Conservation (phyloP, 2,329 filamentous ascomycete species). For the Ceratocystis ficicola region DNA sequence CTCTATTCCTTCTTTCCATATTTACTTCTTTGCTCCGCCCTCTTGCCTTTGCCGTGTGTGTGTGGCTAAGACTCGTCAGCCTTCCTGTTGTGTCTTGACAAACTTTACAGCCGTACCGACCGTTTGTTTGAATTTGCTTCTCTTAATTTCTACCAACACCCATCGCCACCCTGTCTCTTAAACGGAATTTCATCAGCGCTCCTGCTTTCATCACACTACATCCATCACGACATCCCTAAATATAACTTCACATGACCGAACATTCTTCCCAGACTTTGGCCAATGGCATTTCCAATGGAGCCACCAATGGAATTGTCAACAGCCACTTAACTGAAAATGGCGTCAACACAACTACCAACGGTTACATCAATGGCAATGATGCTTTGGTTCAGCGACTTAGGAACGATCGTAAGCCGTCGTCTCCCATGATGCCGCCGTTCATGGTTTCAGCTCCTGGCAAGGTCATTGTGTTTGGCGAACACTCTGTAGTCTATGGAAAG, state of each 20-base stretch:
- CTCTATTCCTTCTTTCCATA: background rate
- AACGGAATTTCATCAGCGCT: background rate
- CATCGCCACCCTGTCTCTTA: background rate
- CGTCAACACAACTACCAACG: background rate
- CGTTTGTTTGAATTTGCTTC: background rate
- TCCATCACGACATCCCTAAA: background rate
- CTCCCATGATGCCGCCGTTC: slow-evolving; percentile 70
- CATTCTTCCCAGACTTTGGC: slow-evolving; percentile 13
- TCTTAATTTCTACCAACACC: background rate
- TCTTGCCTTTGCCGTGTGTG: background rate
- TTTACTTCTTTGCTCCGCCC: slow-evolving; percentile 13
- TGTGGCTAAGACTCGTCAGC: background rate
- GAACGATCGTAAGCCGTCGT: slow-evolving; percentile 45
- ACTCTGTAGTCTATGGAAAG: slow-evolving; percentile 96
- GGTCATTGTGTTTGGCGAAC: slow-evolving; percentile 95
- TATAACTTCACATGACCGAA: slow-evolving; percentile 15
- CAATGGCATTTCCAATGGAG: slow-evolving; percentile 18
- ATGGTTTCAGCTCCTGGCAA: slow-evolving; percentile 98
- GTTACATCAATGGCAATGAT: slow-evolving; percentile 29
- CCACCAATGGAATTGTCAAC: slow-evolving; percentile 23
- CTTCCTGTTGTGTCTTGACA: slow-evolving; percentile 2
- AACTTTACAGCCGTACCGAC: background rate
- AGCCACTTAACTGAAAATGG: slow-evolving; percentile 24
- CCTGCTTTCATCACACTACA: background rate
- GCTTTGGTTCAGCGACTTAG: slow-evolving; percentile 31